A percentile compares a stretch with the other conserved stretches of the same genome.
Evolutionary conservation across 176 grass and related monocot genomes (phyloP).

Genomic region (Thinopyrum elongatum): DNA sequence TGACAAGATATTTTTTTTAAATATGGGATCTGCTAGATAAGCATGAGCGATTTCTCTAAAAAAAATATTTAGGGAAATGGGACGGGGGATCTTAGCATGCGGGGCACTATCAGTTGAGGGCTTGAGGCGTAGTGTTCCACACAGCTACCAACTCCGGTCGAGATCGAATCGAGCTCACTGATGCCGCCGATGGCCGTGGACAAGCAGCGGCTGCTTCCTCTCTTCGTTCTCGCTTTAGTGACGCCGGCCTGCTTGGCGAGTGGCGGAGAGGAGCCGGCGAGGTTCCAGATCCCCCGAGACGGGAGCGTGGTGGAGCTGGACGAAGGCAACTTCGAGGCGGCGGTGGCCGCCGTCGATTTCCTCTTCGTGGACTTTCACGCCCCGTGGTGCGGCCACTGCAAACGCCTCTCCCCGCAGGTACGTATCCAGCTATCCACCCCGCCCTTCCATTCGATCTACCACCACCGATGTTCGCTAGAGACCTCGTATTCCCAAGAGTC

Average conservation of each 20-base stretch:
- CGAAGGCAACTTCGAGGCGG: constrained; percentile 70
- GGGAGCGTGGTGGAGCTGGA: constrained; percentile 85
- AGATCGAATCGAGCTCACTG: background rate
- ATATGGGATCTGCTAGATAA: too few relatives aligned
- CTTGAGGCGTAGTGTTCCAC: background rate
- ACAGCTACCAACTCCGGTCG: background rate
- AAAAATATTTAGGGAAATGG: too few relatives aligned
- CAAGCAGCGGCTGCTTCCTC: background rate
- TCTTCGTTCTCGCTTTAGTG: background rate
- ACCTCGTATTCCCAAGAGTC: background rate
- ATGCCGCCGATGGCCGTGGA: background rate
- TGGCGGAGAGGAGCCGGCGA: constrained; percentile 6
- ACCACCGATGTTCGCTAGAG: background rate
- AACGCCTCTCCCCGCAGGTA: constrained; percentile 89
- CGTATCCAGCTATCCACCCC: background rate
- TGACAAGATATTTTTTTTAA: too few relatives aligned
- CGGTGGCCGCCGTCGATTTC: constrained; percentile 51
- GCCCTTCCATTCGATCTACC: background rate
- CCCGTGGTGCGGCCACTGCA: constrained; percentile 97
- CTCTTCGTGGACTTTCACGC: constrained; percentile 95
- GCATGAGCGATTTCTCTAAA: too few relatives aligned
- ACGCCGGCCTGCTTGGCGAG: constrained; percentile 24
- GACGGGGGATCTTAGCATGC: too few relatives aligned
- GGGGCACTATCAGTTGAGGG: too few relatives aligned
- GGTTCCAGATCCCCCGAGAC: constrained; percentile 52